phyloP scores from a whole-genome alignment of 31 red algal species.

The Asparagopsis taxiformis region DNA sequence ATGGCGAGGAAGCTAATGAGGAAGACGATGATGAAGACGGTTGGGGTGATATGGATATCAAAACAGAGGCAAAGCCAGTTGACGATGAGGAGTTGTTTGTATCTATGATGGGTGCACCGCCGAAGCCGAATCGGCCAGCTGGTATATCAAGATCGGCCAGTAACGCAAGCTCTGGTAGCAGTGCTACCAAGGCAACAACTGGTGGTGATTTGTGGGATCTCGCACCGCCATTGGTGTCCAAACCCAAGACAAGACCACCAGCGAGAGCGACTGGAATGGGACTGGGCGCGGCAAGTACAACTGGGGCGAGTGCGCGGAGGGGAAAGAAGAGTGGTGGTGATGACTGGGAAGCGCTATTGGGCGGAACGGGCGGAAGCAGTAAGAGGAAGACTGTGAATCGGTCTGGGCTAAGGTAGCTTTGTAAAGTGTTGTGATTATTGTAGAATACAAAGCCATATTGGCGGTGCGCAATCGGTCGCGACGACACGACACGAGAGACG shows the following conservation, averaged over 20 bases:
- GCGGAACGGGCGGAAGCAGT: conserved; percentile 6
- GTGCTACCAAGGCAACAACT: conserved; percentile 7
- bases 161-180: conserved; percentile 18
- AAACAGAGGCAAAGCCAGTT: conserved; percentile 12
- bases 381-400: conserved; percentile 8
- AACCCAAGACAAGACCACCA: conserved; percentile 16
- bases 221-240: conserved; percentile 15
- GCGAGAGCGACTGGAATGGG: background rate
- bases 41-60: conserved; percentile 82
- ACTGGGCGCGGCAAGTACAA: background rate
- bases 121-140: conserved; percentile 4
- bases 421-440: no score
- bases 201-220: conserved; percentile 25
- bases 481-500: no score
- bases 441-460: no score
- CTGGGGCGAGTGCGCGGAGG: background rate
- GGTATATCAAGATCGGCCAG: conserved; percentile 8
- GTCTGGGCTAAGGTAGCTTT: no score
- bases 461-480: no score
- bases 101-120: conserved; percentile 46
- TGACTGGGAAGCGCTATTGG: conserved; percentile 39
- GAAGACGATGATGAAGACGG: conserved; percentile 62
- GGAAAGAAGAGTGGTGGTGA: conserved; percentile 10
- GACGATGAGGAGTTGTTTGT: conserved; percentile 63
- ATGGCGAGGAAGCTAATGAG: no score